phyloP scores from a whole-genome alignment of 345 rosid genomes.

The Euphorbia peplus region DNA sequence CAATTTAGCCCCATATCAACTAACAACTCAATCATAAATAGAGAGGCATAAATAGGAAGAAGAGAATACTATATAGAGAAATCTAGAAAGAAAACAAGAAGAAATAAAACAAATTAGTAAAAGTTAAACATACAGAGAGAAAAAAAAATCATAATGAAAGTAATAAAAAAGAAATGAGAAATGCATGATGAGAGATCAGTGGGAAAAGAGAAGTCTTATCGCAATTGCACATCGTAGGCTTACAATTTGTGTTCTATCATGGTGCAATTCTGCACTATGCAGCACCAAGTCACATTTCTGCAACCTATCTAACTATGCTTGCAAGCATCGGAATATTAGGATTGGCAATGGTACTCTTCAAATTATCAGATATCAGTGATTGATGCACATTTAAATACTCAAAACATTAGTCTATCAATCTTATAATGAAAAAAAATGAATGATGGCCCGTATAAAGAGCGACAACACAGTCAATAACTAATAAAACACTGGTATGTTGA shows the following conservation, averaged over 20 bases:
- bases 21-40: no score
- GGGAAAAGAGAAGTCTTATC: not conserved
- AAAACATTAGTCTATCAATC: not conserved
- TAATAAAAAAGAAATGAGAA: conserved; percentile 1
- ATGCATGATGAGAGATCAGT: not conserved
- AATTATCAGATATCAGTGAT: not conserved
- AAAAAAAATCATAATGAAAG: not conserved
- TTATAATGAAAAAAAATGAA: not conserved
- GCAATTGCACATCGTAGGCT: no score
- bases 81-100: conserved; percentile 18
- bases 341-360: not conserved
- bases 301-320: not conserved
- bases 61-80: conserved; percentile 1
- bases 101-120: conserved; percentile 21
- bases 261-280: no score
- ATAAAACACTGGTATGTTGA: not conserved
- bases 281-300: not conserved
- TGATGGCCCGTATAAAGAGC: no score
- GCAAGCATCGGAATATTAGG: not conserved
- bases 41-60: conserved; percentile 41
- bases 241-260: no score
- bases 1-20: no score
- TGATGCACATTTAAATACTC: not conserved
- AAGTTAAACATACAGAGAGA: not conserved
- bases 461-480: not conserved